Conservation (phyloP, 169 alveolate genomes). For the Plasmodium berghei region DNA sequence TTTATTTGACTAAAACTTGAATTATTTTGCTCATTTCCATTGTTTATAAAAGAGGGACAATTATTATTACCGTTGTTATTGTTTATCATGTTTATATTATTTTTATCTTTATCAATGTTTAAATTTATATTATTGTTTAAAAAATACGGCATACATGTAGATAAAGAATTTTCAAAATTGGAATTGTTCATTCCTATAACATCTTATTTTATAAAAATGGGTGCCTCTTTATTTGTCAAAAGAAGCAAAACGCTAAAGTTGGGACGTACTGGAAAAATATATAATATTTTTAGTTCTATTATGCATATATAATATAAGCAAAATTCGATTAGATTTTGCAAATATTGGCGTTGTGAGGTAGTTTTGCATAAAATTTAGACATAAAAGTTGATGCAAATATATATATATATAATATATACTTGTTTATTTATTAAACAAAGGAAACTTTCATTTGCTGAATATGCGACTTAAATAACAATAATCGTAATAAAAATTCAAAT, state of each 20-base stretch:
- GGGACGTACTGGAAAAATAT: too few species aligned
- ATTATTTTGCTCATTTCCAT: constrained; percentile 37
- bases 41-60: constrained; percentile 29
- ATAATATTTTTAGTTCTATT: too few species aligned
- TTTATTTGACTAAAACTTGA: constrained; percentile 34
- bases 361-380: neutral
- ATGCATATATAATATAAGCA: too few species aligned
- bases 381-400: neutral
- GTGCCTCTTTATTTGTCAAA: neutral
- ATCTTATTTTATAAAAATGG: constrained; percentile 23
- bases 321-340: too few species aligned
- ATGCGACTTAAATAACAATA: neutral
- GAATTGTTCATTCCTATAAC: constrained; percentile 71
- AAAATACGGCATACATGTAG: constrained; percentile 72
- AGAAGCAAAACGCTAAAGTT: neutral
- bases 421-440: too few species aligned
- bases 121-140: constrained; percentile 16
- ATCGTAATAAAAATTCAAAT: constrained; percentile 7
- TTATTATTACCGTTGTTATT: constrained; percentile 9
- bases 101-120: constrained; percentile 30
- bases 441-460: neutral
- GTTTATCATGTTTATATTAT: constrained; percentile 15
- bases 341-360: too few species aligned
- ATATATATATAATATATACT: constrained; percentile 1
- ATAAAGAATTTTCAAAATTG: constrained; percentile 49